A percentile compares a stretch with the other conserved stretches of the same genome.
Conservation (phyloP, 495 filamentous ascomycete species). For the Penicillium coffeae region DNA sequence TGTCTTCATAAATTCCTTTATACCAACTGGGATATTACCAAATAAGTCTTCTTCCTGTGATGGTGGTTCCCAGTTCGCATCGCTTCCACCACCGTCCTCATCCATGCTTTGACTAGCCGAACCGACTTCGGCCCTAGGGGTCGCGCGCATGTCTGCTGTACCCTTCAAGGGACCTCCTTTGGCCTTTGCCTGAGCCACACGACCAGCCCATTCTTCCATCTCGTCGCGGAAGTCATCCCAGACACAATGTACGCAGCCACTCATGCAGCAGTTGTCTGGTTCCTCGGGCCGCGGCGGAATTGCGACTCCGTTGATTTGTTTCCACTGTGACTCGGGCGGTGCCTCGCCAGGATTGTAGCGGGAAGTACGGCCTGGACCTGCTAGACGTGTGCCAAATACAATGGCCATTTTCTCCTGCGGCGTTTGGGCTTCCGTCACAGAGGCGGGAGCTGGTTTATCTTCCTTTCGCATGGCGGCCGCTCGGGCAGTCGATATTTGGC, state of each 20-base stretch:
- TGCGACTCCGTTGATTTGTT: constrained; percentile 69
- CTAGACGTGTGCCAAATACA: constrained; percentile 73
- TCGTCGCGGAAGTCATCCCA: constrained; percentile 92
- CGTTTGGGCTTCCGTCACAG: constrained; percentile 26
- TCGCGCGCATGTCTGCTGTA: constrained; percentile 32
- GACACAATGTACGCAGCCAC: constrained; percentile 94
- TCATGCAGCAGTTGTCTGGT: constrained; percentile 99
- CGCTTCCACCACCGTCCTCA: constrained; percentile 75
- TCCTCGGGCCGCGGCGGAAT: constrained; percentile 83
- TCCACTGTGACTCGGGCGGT: constrained; percentile 41
- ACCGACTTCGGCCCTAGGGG: constrained; percentile 35
- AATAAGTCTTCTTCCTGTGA: constrained; percentile 56
- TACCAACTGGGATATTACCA: constrained; percentile 82
- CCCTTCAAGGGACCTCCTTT: constrained; percentile 17
- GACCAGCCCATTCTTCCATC: constrained; percentile 77
- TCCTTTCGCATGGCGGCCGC: constrained; percentile 16
- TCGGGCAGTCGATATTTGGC: constrained; percentile 21
- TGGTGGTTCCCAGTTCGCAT: constrained; percentile 56
- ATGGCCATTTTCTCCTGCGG: constrained; percentile 57
- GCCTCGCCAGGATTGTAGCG: constrained; percentile 51
- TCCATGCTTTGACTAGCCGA: constrained; percentile 60
- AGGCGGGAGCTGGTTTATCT: constrained; percentile 24
- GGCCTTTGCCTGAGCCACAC: constrained; percentile 52
- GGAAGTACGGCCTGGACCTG: constrained; percentile 61
- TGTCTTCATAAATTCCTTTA: constrained; percentile 94